Base-by-base conservation (phyloP, 495 filamentous ascomycete species). In the Thermothielavioides terrestris region DNA sequence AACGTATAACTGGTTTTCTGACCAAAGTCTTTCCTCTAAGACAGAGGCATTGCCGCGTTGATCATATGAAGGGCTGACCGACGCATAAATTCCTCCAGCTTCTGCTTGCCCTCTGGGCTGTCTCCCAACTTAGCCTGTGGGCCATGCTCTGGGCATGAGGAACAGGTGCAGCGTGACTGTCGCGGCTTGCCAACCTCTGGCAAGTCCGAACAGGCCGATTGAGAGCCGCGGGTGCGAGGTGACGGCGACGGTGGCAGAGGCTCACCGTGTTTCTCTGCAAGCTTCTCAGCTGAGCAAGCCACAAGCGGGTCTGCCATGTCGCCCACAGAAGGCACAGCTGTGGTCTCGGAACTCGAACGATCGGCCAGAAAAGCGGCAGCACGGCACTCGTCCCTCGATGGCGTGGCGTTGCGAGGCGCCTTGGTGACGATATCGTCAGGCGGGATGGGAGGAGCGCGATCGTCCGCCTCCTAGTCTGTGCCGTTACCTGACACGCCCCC, bases 401-500 rank as follows among this genome's bases (percentile, higher is more conserved):
- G 34, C 10, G 46, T 18, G 12, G 43, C 15, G 30, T 17, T 38
- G 26, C 14, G 3, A 41, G 52, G 42, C 18, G 17, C 18, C 11
- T 48, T 14, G 37, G 41, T 36, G 30, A 47, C 47, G 30, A 25
- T 42, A 40, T 35, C 50, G 35, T 57, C 44, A 45, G 43, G 39
- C n/a, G 55, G 51, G 46, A 42, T 42, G 36, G 23, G 17, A 18
- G 39, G 18, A 18, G 57, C 43, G 55, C 48, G 45, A 20, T 45
- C 42, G 46, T 43, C 37, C 35, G 34, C 40, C 52, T 59, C 58
- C 63, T 66, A 66, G 49, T 66, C 63, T 34, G 63, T 54, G 52
- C 58, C 55, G 45, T 49, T 57, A 35, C 53, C 56, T 41, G 59
- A 41, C 48, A 58, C 50, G 39, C 59, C 64, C 36, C 71, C 70